Evolutionary conservation across 805 yeast species (phyloP).

Genomic region (Saccharomycopsis vini): DNA sequence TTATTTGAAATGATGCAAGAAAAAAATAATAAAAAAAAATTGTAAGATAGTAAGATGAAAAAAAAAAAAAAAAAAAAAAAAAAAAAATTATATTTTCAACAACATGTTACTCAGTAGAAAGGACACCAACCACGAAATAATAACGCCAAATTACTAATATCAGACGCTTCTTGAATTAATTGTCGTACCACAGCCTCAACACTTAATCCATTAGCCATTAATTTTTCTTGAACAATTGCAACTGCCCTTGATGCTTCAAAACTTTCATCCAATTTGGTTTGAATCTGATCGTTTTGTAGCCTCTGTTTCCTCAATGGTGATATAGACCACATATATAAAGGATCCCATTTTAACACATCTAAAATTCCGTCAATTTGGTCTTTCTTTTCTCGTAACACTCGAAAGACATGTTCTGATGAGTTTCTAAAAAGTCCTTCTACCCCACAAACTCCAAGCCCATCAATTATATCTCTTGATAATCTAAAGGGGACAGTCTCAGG

Average conservation of each 20-base stretch:
- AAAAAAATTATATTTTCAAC: no score
- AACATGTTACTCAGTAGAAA: conserved; percentile 35
- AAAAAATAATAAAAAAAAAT: not conserved
- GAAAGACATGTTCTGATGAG: conserved; percentile 65
- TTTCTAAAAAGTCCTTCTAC: conserved; percentile 68
- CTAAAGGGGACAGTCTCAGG: conserved; percentile 96
- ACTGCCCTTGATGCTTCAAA: conserved; percentile 79
- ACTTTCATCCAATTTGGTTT: conserved; percentile 25
- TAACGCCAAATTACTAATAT: conserved; percentile 55
- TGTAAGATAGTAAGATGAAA: no score
- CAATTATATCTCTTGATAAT: conserved; percentile 77
- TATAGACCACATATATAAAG: conserved; percentile 83
- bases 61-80: no score
- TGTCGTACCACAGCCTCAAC: conserved; percentile 80
- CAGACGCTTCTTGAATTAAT: conserved; percentile 67
- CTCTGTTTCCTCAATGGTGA: conserved; percentile 61
- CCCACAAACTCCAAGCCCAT: conserved; percentile 78
- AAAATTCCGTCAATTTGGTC: conserved; percentile 72
- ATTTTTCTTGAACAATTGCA: conserved; percentile 58
- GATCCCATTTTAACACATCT: conserved; percentile 86
- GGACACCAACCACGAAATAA: conserved; percentile 85
- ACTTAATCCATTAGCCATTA: conserved; percentile 58
- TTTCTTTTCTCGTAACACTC: conserved; percentile 53
- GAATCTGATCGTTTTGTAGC: conserved; percentile 31
- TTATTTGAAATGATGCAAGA: no score